Percentiles rank a stretch among this genome's conserved stretches.
These are phyloP conservation scores for Neonectria hederae DNA, from an alignment of 2,329 filamentous ascomycete species.

Conservation along the genomic window DNA sequence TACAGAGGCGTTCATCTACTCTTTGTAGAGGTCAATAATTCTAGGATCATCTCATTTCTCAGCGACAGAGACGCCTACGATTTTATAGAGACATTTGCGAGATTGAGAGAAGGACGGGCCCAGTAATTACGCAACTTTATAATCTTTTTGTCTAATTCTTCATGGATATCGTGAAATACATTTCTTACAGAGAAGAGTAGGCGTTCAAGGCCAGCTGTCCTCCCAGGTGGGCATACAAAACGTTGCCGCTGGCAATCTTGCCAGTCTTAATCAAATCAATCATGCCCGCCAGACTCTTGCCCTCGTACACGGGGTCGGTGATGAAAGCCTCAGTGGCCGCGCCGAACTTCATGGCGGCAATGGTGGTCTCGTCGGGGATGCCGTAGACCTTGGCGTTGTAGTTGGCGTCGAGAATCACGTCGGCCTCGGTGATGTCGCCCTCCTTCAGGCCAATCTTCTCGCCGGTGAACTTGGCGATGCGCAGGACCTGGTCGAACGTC, in stretches of 20 bases:
- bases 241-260: slow-evolving; percentile 70
- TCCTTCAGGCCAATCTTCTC: slow-evolving; percentile 68
- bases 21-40: neutral
- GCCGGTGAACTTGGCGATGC: slow-evolving; percentile 72
- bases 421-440: slow-evolving; percentile 67
- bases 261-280: slow-evolving; percentile 72
- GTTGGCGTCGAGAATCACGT: slow-evolving; percentile 67
- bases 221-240: slow-evolving; percentile 76
- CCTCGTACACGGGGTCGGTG: slow-evolving; percentile 80
- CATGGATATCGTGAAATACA: slow-evolving; percentile 10
- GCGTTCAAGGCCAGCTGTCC: slow-evolving; percentile 76
- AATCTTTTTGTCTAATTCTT: slow-evolving; percentile 19
- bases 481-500: slow-evolving; percentile 71
- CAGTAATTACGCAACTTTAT: neutral
- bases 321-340: slow-evolving; percentile 76
- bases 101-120: slow-evolving; percentile 22
- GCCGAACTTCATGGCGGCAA: slow-evolving; percentile 74
- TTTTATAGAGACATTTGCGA: slow-evolving; percentile 31
- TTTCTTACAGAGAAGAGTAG: slow-evolving; percentile 56
- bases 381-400: slow-evolving; percentile 77
- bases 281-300: slow-evolving; percentile 78
- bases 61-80: slow-evolving; percentile 24
- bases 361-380: slow-evolving; percentile 70
- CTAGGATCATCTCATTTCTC: slow-evolving; percentile 25
- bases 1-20: no score